Conservation (phyloP, 2,329 filamentous ascomycete species). For the Cladosporium cucumerinum region DNA sequence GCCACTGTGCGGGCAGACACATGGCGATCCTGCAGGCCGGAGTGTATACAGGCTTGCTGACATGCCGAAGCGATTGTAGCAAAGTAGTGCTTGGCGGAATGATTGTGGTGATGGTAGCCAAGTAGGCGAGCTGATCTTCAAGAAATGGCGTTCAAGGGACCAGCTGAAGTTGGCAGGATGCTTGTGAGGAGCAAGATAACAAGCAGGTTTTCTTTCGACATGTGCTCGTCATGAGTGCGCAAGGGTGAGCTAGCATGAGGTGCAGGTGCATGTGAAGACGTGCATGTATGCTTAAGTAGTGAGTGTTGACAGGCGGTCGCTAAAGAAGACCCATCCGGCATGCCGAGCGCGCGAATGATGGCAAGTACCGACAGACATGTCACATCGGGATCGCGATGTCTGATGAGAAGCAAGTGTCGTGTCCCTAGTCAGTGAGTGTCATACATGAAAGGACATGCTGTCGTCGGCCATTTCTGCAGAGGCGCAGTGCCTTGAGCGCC, state of each 20-base stretch:
- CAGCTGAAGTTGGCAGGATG: background rate
- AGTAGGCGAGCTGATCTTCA: background rate
- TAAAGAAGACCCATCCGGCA: background rate
- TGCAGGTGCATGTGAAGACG: background rate
- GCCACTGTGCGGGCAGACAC: background rate
- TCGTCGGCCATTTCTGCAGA: background rate
- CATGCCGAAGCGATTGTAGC: conserved; percentile 2
- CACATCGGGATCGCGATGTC: background rate
- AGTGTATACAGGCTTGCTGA: background rate
- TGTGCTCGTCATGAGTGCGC: background rate
- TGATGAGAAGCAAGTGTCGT: background rate
- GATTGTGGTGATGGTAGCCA: background rate
- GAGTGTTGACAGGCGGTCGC: background rate
- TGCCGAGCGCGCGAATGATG: background rate
- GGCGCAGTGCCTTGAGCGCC: background rate
- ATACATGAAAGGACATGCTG: background rate
- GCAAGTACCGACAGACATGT: background rate
- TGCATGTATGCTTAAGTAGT: background rate
- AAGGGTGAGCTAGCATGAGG: background rate
- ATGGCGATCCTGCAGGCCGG: conserved; percentile 14
- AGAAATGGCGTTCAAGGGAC: background rate
- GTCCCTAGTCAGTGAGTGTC: background rate
- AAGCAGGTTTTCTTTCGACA: background rate
- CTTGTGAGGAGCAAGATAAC: too few relatives aligned
- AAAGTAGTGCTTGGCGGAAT: background rate